A percentile compares a stretch with the other conserved stretches of the same genome.
Conservation (phyloP, 2,329 filamentous ascomycete species). For the Didymella glomerata region DNA sequence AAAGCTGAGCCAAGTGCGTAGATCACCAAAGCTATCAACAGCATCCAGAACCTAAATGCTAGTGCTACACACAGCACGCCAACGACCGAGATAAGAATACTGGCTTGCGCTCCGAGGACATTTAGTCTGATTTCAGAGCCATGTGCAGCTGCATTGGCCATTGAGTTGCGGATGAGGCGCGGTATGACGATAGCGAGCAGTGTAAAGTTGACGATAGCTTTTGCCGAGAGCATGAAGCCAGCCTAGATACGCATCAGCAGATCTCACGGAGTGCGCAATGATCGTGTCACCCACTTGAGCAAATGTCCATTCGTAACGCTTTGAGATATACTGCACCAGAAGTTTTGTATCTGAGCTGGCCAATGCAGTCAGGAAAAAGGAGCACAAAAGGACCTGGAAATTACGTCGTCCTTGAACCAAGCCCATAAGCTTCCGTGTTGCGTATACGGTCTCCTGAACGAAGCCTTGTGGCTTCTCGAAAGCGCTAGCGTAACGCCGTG, state of each 20-base stretch:
- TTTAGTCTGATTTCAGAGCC: conserved; percentile 44
- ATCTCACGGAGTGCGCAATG: no score
- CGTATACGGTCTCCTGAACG: conserved; percentile 27
- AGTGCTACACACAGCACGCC: conserved; percentile 47
- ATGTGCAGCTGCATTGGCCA: conserved; percentile 32
- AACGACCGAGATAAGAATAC: conserved; percentile 45
- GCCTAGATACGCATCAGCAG: conserved; percentile 26
- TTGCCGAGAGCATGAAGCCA: conserved; percentile 50
- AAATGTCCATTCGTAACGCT: conserved; percentile 51
- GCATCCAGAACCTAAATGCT: conserved; percentile 44
- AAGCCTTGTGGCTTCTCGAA: conserved; percentile 33
- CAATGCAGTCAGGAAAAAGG: conserved; percentile 49
- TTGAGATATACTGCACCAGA: conserved; percentile 51
- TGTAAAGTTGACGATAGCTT: conserved; percentile 49
- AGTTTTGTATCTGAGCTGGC: conserved; percentile 52
- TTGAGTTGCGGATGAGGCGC: conserved; percentile 42
- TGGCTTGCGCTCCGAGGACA: conserved; percentile 42
- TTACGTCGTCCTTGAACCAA: conserved; percentile 40
- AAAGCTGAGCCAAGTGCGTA: conserved; percentile 52
- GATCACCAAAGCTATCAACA: conserved; percentile 46
- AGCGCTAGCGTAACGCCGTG: conserved; percentile 32
- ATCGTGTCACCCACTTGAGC: conserved; percentile 31
- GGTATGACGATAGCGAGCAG: conserved; percentile 47
- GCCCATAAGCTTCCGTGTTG: conserved; percentile 28
- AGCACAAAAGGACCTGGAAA: conserved; percentile 46